phyloP scores from a whole-genome alignment of 2,329 filamentous ascomycete species.

The Grosmannia penicillata region DNA sequence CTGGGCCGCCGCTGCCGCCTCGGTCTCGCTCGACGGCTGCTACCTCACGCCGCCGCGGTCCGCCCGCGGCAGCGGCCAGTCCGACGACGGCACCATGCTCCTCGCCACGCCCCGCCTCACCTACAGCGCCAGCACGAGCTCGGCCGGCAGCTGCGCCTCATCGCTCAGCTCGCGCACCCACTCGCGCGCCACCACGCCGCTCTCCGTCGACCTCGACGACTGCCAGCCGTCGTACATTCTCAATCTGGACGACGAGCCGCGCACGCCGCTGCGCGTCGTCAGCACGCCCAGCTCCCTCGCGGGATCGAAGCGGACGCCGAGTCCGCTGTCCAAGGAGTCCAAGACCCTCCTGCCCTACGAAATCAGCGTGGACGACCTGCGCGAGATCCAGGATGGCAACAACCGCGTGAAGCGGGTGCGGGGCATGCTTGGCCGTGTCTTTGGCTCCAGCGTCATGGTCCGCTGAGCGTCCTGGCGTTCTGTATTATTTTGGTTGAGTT shows the following conservation, averaged over 20 bases:
- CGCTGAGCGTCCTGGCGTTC: slow-evolving; percentile 16
- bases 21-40: slow-evolving; percentile 19
- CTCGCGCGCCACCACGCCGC: slow-evolving; percentile 34
- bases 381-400: slow-evolving; percentile 30
- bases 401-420: slow-evolving; percentile 33
- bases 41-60: slow-evolving; percentile 33
- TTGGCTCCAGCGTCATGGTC: slow-evolving; percentile 24
- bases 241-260: slow-evolving; percentile 28
- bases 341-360: slow-evolving; percentile 35
- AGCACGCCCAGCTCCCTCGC: slow-evolving; percentile 11
- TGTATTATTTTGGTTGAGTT: not conserved
- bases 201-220: slow-evolving; percentile 22
- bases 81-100: slow-evolving; percentile 12
- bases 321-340: slow-evolving; percentile 6
- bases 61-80: slow-evolving; percentile 21
- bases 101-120: slow-evolving; percentile 29
- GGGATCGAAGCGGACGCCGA: slow-evolving; percentile 7
- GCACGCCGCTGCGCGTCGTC: slow-evolving; percentile 26
- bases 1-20: slow-evolving; percentile 12
- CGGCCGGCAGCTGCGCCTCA: slow-evolving; percentile 27
- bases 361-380: slow-evolving; percentile 36
- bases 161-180: slow-evolving; percentile 31
- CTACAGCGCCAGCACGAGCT: slow-evolving; percentile 28
- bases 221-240: slow-evolving; percentile 24
- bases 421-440: slow-evolving; percentile 38